Conservation (phyloP, 345 rosid species). For the Salix suchowensis region DNA sequence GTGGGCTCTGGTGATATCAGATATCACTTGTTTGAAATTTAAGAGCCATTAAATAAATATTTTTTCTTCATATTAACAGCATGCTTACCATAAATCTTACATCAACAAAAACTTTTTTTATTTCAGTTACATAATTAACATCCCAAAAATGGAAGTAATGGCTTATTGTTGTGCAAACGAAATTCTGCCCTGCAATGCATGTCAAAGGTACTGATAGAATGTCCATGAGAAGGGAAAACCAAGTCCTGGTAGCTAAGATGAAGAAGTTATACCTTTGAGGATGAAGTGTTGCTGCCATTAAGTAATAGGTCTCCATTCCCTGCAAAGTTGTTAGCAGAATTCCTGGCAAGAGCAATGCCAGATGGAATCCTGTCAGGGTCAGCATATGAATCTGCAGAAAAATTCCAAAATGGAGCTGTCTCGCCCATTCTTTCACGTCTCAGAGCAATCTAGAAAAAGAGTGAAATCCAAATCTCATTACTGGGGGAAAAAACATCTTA, state of each 20-base stretch:
- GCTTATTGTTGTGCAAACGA: neutral
- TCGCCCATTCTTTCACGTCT: slow-evolving; percentile 84
- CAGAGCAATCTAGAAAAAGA: slow-evolving; percentile 57
- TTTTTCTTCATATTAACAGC: neutral
- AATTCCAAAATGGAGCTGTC: slow-evolving; percentile 77
- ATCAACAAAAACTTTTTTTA: neutral
- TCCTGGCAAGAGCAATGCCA: slow-evolving; percentile 13
- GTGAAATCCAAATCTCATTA: slow-evolving; percentile 1
- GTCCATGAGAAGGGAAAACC: neutral
- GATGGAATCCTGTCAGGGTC: slow-evolving; percentile 34
- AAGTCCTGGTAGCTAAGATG: neutral
- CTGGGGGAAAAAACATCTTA: neutral
- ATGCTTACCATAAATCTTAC: neutral
- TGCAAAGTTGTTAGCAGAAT: neutral
- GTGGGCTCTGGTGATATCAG: neutral
- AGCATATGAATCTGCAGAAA: slow-evolving; percentile 66
- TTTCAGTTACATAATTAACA: neutral
- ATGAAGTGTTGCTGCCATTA: slow-evolving; percentile 26
- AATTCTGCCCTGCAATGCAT: neutral
- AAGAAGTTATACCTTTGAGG: slow-evolving; percentile 39
- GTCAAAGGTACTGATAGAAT: neutral
- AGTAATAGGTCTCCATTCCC: slow-evolving; percentile 27
- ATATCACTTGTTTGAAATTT: neutral
- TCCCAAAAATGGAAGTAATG: neutral
- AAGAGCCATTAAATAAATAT: neutral